phyloP scores from a whole-genome alignment of 352 stramenopile genomes.

The Phytophthora ramorum region DNA sequence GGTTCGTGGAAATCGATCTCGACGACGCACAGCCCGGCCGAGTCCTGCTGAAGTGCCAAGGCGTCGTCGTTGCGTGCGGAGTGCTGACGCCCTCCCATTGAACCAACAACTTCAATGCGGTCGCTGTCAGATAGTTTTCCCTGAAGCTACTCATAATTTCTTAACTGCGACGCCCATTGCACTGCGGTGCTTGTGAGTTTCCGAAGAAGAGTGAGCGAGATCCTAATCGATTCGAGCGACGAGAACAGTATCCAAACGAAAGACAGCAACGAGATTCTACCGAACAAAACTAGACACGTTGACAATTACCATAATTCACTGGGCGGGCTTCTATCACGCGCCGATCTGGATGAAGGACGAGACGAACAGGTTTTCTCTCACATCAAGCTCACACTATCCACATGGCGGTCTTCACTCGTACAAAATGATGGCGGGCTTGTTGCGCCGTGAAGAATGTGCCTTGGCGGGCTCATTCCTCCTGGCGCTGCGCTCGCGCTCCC shows the following conservation, averaged over 20 bases:
- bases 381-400: slow-evolving; percentile 16
- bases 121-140: not conserved
- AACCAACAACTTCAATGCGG: not conserved
- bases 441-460: slow-evolving; percentile 26
- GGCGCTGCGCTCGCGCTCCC: slow-evolving; percentile 21
- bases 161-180: too few species aligned
- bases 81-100: not conserved
- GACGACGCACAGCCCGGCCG: slow-evolving; percentile 12
- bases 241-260: not conserved
- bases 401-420: slow-evolving; percentile 31
- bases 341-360: slow-evolving; percentile 22
- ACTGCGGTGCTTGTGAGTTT: too few species aligned
- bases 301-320: slow-evolving; percentile 42
- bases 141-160: too few species aligned
- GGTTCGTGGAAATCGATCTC: slow-evolving; percentile 33
- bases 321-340: slow-evolving; percentile 34
- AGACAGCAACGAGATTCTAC: not conserved
- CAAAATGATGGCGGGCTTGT: slow-evolving; percentile 23
- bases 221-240: too few species aligned
- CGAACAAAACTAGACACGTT: slow-evolving; percentile 24
- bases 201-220: too few species aligned
- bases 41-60: slow-evolving; percentile 43
- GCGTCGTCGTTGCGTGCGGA: not conserved
- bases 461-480: slow-evolving; percentile 25
- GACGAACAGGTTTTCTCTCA: slow-evolving; percentile 20